Evolutionary conservation across 163 green algal species (phyloP), one percentile per base, ranked within the genome.

Genomic region (Scenedesmus sp.): DNA sequence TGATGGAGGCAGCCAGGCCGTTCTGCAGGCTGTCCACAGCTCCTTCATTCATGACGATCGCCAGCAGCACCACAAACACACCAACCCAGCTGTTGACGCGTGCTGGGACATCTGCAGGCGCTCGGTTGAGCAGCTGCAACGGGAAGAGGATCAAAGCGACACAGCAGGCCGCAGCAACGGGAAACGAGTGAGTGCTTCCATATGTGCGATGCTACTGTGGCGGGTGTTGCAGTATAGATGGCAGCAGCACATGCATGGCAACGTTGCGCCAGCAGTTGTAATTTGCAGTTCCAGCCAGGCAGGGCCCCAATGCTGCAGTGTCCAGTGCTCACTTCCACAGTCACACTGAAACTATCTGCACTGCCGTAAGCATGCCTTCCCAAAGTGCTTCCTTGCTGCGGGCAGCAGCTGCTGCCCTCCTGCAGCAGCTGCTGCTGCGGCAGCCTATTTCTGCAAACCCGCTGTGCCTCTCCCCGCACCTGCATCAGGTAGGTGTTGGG

Each of bases 11-110:
- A 3, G 92, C 91, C 20, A 98, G 93, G 8, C 94, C 96, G 88
- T 98, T 98, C 86, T 97, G 95, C 62, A 96, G 76, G 15, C 90
- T 95, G 90, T 97, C 96, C 46, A 97, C 88, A 0, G 96, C 96
- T 0, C 88, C 93, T 87, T 96, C 93, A 92, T 94, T 96, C 96
- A 98, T 97, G 88, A 92, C 95, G 64, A 96, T 94, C 4, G 95
- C 96, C 93, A 92, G 89, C 55, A 97, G 55, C 34, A 96, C 88
- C 7, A 96, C 90, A 1, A 97, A 57, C 1, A 96, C 93, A 52
- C 93, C 94, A n/a, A 97, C 94, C 95, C 94, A 96, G 82, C 94
- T 94, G 86, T 67, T 56, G 46, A 97, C 84, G 13, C 92, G 66
- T n/a, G 86, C 92, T 89, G 81, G 84, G 4, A 92, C 91, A 9